Base-by-base conservation (phyloP, 495 filamentous ascomycete species). In the Lasiosphaeria ovina region DNA sequence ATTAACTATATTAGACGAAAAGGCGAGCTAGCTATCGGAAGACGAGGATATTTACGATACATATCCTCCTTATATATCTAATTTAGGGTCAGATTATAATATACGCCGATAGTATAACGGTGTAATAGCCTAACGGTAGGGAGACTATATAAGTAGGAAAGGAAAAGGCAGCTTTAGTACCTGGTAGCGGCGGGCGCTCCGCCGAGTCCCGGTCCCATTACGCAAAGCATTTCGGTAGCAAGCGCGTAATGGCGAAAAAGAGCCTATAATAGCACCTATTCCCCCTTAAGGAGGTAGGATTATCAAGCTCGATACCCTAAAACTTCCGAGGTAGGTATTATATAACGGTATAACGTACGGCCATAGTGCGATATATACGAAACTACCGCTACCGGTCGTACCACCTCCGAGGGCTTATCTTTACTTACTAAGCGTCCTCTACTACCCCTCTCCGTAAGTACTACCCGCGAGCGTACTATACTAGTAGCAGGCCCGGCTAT, bases 311-410 rank as follows among this genome's bases (percentile, higher is more conserved):
- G 48, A 51, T 35, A 42, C 4, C 42, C 24, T 51, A 51, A 42
- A 32, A 9, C 8, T 58, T 58, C 56, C 56, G 35, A 16, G 48
- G 17, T 58, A 48, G 56, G 11, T n/a, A 9, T 45, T 45, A 45
- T 48, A 58, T 52, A 58, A 51, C 48, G 48, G 47, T 48, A 58
- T 51, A 34, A 58, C 56, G 44, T 58, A 47, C 35, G 56, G 44
- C 48, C 56, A 51, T 33, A 47, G 47, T 34, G 56, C 56, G 10
- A 54, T 16, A 31, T 38, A 3, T 36, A 54, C 51, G 33, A 58
- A 51, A 47, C 47, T 17, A 47, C 56, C 56, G 47, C 56, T 58
- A 51, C 56, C 56, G 34, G 10, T 24, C 33, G 34, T 40, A 42
- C 56, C 56, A 32, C 56, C 33, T 34, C 12, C 47, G 34, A 1